Conservation (phyloP, 495 filamentous ascomycete species). For the Penicillium angulare region DNA sequence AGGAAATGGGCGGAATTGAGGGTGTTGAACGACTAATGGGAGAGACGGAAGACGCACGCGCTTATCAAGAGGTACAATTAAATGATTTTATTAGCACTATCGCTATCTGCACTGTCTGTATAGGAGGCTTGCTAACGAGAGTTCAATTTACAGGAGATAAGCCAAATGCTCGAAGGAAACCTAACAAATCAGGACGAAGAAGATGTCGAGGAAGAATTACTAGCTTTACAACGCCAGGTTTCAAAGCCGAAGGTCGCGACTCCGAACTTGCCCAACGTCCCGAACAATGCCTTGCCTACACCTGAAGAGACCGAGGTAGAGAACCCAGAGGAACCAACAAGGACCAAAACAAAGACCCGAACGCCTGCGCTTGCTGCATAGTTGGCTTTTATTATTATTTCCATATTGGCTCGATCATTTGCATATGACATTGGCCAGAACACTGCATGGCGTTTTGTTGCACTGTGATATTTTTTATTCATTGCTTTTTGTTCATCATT, state of each 20-base stretch:
- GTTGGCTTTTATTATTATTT: background rate
- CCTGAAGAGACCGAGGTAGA: slow-evolving; percentile 25
- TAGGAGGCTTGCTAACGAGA: too few relatives aligned
- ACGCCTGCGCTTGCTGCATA: slow-evolving; percentile 30
- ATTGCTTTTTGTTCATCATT: slow-evolving; percentile 11
- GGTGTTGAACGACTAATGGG: slow-evolving; percentile 91
- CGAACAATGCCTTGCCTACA: slow-evolving; percentile 35
- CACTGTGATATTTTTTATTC: slow-evolving; percentile 9
- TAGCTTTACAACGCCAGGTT: slow-evolving; percentile 70
- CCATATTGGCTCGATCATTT: slow-evolving; percentile 6
- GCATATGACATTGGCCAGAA: slow-evolving; percentile 15
- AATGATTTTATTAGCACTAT: too few relatives aligned
- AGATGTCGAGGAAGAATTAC: slow-evolving; percentile 94
- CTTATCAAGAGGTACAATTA: slow-evolving; percentile 73
- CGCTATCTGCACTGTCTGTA: too few relatives aligned
- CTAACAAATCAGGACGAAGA: slow-evolving; percentile 95
- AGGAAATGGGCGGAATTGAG: slow-evolving; percentile 94
- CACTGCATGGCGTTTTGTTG: slow-evolving; percentile 36
- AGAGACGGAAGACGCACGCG: slow-evolving; percentile 81
- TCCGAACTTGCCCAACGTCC: slow-evolving; percentile 57
- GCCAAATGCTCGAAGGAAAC: slow-evolving; percentile 79
- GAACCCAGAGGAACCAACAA: slow-evolving; percentile 35
- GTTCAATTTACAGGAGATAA: slow-evolving; percentile 64
- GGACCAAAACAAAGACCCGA: slow-evolving; percentile 35
- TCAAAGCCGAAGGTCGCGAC: slow-evolving; percentile 27